These are phyloP conservation scores for Kwoniella mangroviensis DNA, from an alignment of 768 basidiomycete species.

Conservation along the genomic window DNA sequence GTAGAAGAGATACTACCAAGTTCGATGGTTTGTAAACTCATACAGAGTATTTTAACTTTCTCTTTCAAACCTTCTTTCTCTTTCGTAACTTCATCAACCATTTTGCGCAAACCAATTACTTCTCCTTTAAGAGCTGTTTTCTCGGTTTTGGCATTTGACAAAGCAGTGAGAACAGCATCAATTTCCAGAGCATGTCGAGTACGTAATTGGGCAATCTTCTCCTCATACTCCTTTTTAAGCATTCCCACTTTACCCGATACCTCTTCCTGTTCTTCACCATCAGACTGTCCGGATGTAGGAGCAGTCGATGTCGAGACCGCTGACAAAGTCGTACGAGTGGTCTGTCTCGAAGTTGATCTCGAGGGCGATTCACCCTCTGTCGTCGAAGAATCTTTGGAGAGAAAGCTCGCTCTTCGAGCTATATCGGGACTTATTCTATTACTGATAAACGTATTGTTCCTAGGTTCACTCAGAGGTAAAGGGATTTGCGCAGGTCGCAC, in stretches of 20 bases:
- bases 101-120: slow-evolving; percentile 2
- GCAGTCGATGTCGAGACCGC: slow-evolving; percentile 8
- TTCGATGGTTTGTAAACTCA: slow-evolving; percentile 5
- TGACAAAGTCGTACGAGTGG: slow-evolving; percentile 5
- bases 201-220: slow-evolving; percentile 7
- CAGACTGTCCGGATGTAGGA: slow-evolving; percentile 14
- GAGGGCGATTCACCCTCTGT: slow-evolving; percentile 15
- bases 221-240: slow-evolving; percentile 10
- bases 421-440: slow-evolving; percentile 29
- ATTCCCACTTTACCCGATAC: not conserved
- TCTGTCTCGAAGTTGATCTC: slow-evolving; percentile 15
- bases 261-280: slow-evolving; percentile 10
- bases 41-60: slow-evolving; percentile 8
- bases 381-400: not conserved
- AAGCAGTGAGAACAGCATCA: slow-evolving; percentile 26
- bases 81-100: slow-evolving; percentile 14
- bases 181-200: slow-evolving; percentile 28
- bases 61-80: slow-evolving; percentile 20
- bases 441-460: slow-evolving; percentile 19
- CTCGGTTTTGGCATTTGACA: slow-evolving; percentile 19
- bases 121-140: slow-evolving; percentile 24
- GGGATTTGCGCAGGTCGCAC: not conserved
- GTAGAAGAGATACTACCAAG: not conserved
- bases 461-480: not conserved
- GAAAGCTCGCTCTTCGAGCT: slow-evolving; percentile 31